Evolutionary conservation across 2,329 filamentous ascomycete species (phyloP), one percentile per base, ranked within the genome.

Genomic region (Phialophora macrospora): DNA sequence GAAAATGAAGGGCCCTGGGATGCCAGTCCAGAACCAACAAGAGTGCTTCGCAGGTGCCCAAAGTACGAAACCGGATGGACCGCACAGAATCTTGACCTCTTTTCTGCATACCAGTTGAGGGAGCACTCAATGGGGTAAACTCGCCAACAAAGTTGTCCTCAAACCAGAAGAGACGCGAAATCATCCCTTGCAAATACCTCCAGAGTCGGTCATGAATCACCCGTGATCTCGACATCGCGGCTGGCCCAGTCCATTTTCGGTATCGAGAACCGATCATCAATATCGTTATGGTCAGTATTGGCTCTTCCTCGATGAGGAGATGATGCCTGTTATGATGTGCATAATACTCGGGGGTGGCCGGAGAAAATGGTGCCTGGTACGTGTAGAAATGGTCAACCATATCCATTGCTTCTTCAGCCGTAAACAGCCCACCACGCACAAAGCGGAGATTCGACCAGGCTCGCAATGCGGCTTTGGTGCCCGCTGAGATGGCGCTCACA

Each of bases 361-460:
- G 51, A 20, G 51, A 55, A 55, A 55, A 55, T 6, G 51, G 51
- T 32, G 51, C 51, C 20, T 55, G 51, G 51, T 55, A 55, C 17
- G 51, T 55, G 51, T 55, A 55, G 51, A 55, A 55, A 55, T 55
- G 51, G 51, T 55, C 51, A n/a, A 55, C 51, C 51, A 55, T 55
- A 32, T 55, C 51, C 51, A 55, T 32, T 14, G 51, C 51, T 55
- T 55, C 51, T 55, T 55, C 51, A 55, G 51, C 51, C 51, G 51
- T 55, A 32, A 55, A 55, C 51, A 55, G 51, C 26, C 51, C 51
- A 11, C 51, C 51, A 55, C 51, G 51, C 26, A 55, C 51, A 32
- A 55, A 55, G 24, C 51, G 51, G 12, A 55, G 51, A 17, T 14
- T 55, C 51, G 51, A 55, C 51, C 51, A 55, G 24, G 51, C 51